These are phyloP conservation scores for Botrytis aclada DNA, from an alignment of 2,329 filamentous ascomycete species.

Conservation along the genomic window DNA sequence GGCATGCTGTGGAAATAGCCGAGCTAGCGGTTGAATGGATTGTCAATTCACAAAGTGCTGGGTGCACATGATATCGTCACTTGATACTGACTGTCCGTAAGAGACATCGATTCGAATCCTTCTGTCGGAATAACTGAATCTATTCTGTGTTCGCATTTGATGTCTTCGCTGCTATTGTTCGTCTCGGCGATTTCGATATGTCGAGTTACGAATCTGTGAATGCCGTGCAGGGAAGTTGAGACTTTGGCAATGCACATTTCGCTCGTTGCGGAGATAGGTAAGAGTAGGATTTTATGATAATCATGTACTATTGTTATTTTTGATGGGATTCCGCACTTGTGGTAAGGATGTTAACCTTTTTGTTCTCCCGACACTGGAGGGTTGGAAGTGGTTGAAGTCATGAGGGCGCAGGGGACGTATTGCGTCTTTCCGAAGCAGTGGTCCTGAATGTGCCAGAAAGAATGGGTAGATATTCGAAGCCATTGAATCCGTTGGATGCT, in stretches of 20 bases:
- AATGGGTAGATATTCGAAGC: background rate
- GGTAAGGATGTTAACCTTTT: background rate
- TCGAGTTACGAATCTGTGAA: fast-evolving
- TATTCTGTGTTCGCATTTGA: background rate
- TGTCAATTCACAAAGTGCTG: background rate
- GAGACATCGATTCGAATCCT: background rate
- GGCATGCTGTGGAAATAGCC: background rate
- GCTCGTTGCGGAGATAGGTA: background rate
- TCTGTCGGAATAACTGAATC: background rate
- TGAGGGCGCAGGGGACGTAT: background rate
- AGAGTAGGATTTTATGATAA: background rate
- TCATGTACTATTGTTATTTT: background rate
- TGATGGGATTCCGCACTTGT: background rate
- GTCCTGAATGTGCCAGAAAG: background rate
- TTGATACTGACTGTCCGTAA: fast-evolving
- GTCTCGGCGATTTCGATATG: background rate
- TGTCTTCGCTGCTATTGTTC: background rate
- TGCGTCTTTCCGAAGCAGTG: background rate
- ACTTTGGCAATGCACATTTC: background rate
- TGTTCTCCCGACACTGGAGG: background rate
- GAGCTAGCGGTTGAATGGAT: background rate
- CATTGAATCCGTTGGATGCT: background rate
- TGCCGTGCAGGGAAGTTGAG: background rate
- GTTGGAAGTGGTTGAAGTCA: background rate
- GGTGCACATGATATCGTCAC: background rate